phyloP scores from a whole-genome alignment of 495 filamentous ascomycete species.

The Darksidea phi region DNA sequence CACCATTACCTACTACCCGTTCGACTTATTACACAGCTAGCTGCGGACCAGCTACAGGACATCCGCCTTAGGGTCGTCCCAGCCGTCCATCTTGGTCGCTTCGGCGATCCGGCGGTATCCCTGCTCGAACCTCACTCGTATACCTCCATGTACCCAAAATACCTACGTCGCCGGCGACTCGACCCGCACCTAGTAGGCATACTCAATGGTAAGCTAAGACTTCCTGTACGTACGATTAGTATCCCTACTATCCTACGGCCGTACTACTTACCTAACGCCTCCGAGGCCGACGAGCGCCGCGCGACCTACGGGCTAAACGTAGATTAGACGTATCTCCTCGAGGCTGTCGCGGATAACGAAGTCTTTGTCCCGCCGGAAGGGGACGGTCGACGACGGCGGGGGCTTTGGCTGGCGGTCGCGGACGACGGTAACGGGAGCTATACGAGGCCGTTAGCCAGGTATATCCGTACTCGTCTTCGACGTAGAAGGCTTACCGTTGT shows the following conservation, averaged over 20 bases:
- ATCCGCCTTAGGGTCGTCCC: constrained; percentile 5
- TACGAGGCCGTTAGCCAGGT: too few relatives aligned
- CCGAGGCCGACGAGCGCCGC: constrained; percentile 42
- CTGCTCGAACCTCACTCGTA: constrained; percentile 35
- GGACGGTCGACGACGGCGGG: constrained; percentile 36
- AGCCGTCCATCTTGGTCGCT: constrained; percentile 8
- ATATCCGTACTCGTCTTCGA: too few relatives aligned
- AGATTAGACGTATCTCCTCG: constrained; percentile 37
- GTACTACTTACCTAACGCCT: constrained; percentile 49
- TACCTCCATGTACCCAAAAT: constrained; percentile 40
- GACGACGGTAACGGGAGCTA: too few relatives aligned
- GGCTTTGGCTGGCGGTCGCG: too few relatives aligned
- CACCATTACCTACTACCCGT: constrained; percentile 24
- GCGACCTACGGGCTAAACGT: constrained; percentile 32
- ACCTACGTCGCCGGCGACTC: constrained; percentile 29
- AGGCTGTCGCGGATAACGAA: constrained; percentile 48
- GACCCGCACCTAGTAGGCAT: constrained; percentile 45
- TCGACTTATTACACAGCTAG: constrained; percentile 27
- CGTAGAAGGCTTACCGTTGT: too few relatives aligned
- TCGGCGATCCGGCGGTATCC: constrained; percentile 36
- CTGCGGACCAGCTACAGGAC: constrained; percentile 14
- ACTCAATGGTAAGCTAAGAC: constrained; percentile 56
- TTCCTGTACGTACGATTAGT: constrained; percentile 45
- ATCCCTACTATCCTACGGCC: neutral
- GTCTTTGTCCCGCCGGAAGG: constrained; percentile 43